Base-by-base conservation (phyloP, 768 basidiomycete species). In the Tylopilus sp. region DNA sequence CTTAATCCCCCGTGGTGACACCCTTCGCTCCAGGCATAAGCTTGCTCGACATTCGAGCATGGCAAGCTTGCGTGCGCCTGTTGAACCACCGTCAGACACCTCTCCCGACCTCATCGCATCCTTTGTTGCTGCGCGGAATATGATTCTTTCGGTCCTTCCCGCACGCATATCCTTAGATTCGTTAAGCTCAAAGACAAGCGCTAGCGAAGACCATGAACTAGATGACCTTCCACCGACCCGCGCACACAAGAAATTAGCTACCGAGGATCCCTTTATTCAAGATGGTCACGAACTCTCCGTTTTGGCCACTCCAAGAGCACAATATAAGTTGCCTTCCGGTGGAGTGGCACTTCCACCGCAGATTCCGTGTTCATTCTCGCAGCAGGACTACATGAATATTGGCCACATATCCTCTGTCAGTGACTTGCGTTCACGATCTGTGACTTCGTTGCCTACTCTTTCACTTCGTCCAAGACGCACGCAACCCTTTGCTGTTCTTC, bases 1-100 rank as follows among this genome's bases (percentile, higher is more conserved):
- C 31, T 85, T 88, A 61, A 86, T 98, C 50, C 93, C 95, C 0
- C 57, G 45, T 1, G 55, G 59, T 20, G 36, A 65, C 31, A 15
- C 38, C 4, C 48, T 43, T 39, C 53, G 35, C 10, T 6, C 33
- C 5, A 51, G 54, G 30, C 40, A 20, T 22, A 68, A 38, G 31
- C 23, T 25, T 22, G 13, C 17, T 21, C 43, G 12, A n/a, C 15
- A 12, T 33, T 38, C 23, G 1, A 25, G 47, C 3, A 18, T n/a
- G 6, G 6, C 30, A 2, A 5, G 10, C 2, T 15, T 46, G 22
- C 40, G 2, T 21, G 20, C 60, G 31, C 6, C 21, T 17, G 10
- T 40, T 23, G 46, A 44, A 30, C 48, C 44, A 33, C 17, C 36
- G 23, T 40, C 56, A 28, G 28, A 40, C 23, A 17, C 25, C 7